These are phyloP conservation scores for Pichia paraexigua DNA, from an alignment of 805 yeast genomes.

Conservation along the genomic window DNA sequence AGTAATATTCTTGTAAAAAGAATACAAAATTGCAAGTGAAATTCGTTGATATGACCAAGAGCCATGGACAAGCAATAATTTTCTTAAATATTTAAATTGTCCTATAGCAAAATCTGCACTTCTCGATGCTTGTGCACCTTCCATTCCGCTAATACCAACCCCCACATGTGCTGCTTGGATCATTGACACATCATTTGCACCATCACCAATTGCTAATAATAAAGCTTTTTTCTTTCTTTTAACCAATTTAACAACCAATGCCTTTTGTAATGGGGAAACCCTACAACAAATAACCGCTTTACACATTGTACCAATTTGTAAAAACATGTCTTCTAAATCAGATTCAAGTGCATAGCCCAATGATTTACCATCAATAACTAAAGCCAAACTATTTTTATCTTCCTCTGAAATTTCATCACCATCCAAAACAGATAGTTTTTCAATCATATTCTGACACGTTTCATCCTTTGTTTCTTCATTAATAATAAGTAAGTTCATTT, in stretches of 20 bases:
- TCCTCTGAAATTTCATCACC: conserved; percentile 59
- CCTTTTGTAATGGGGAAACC: conserved; percentile 95
- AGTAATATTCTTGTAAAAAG: conserved; percentile 93
- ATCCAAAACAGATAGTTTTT: conserved; percentile 66
- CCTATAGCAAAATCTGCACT: conserved; percentile 97
- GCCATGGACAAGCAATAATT: conserved; percentile 86
- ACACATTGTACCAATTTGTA: conserved; percentile 78
- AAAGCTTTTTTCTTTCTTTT: conserved; percentile 71
- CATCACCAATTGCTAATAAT: conserved; percentile 92
- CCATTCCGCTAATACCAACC: conserved; percentile 98
- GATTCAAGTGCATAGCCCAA: conserved; percentile 77
- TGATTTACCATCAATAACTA: conserved; percentile 92
- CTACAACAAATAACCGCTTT: conserved; percentile 97
- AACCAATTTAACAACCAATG: conserved; percentile 90
- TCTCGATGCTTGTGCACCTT: conserved; percentile 99
- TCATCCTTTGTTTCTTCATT: conserved; percentile 79
- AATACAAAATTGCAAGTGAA: conserved; percentile 84
- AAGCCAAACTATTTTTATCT: conserved; percentile 73
- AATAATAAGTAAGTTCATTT: conserved; percentile 84
- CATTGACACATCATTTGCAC: conserved; percentile 99
- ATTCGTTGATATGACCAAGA: conserved; percentile 96
- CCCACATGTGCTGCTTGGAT: conserved; percentile 99
- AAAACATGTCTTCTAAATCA: conserved; percentile 66
- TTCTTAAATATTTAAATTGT: conserved; percentile 81
- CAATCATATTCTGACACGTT: conserved; percentile 63